These are phyloP conservation scores for Paramecium octaurelia DNA, from an alignment of 73 alveolate genomes.

Conservation along the genomic window DNA sequence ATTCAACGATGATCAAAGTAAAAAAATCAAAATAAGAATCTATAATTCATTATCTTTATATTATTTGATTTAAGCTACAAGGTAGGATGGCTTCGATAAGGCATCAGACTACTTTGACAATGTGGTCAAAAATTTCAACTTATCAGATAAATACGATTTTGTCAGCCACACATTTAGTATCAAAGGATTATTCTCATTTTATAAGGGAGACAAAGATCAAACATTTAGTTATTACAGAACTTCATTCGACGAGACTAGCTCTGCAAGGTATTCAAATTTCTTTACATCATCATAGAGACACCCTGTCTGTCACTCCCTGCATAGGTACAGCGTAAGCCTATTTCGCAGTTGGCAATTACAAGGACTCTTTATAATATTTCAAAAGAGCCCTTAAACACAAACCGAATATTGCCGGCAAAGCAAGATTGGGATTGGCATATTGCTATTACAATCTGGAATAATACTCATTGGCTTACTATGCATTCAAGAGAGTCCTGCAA, in stretches of 20 bases:
- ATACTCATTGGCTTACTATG: slow-evolving; percentile 9
- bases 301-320: slow-evolving; percentile 9
- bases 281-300: neutral
- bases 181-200: slow-evolving; percentile 27
- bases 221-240: slow-evolving; percentile 24
- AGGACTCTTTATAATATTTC: neutral
- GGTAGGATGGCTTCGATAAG: neutral
- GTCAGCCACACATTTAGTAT: slow-evolving; percentile 23
- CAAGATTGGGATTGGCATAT: slow-evolving; percentile 31
- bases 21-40: slow-evolving; percentile 30
- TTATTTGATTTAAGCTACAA: slow-evolving; percentile 21
- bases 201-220: slow-evolving; percentile 16
- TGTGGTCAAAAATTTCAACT: slow-evolving; percentile 35
- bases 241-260: neutral
- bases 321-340: slow-evolving; percentile 24
- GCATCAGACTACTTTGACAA: slow-evolving; percentile 31
- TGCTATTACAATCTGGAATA: neutral
- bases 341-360: slow-evolving; percentile 18
- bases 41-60: slow-evolving; percentile 24
- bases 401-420: slow-evolving; percentile 39
- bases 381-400: slow-evolving; percentile 16
- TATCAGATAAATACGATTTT: slow-evolving; percentile 37
- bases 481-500: slow-evolving; percentile 9
- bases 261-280: neutral
- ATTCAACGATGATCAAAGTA: slow-evolving; percentile 6